Evolutionary conservation across 352 stramenopile genomes (phyloP).

Genomic region (Phytophthora cactorum): DNA sequence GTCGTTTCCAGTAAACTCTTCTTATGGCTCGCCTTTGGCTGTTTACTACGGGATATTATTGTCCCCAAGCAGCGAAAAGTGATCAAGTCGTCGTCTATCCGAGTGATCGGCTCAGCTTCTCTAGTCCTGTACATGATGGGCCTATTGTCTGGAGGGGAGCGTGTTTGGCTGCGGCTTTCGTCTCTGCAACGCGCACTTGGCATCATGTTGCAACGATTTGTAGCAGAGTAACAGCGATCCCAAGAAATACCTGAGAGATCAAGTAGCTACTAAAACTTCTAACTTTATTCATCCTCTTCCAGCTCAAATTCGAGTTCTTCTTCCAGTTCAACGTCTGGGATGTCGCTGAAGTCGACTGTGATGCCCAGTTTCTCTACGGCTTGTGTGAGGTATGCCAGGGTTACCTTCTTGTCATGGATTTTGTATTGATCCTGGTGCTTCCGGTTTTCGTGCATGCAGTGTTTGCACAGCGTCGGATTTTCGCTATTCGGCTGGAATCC

Average conservation of each 20-base stretch:
- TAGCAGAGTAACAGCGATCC: conserved; percentile 6
- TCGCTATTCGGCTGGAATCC: conserved; percentile 74
- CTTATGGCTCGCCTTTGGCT: conserved; percentile 42
- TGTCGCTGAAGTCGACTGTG: conserved; percentile 52
- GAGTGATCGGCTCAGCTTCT: conserved; percentile 30
- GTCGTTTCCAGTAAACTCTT: conserved; percentile 29
- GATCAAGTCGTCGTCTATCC: conserved; percentile 42
- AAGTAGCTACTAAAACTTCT: neutral
- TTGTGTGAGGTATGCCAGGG: conserved; percentile 55
- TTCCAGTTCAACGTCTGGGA: conserved; percentile 66
- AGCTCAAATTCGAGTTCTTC: conserved; percentile 63
- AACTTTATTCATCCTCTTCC: conserved; percentile 29
- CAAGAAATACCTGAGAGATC: neutral
- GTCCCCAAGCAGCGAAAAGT: conserved; percentile 39
- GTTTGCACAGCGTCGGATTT: conserved; percentile 74
- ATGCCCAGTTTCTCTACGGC: conserved; percentile 63
- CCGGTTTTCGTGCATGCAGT: conserved; percentile 77
- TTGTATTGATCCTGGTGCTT: conserved; percentile 69
- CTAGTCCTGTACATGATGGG: conserved; percentile 37
- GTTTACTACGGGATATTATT: conserved; percentile 44
- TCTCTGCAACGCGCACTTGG: conserved; percentile 6
- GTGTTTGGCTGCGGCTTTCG: conserved; percentile 9
- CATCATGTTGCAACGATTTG: conserved; percentile 16
- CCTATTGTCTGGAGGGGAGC: conserved; percentile 19
- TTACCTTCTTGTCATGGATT: conserved; percentile 40